Conservation (phyloP, 1,284 basidiomycete species). For the Chondrostereum purpureum region DNA sequence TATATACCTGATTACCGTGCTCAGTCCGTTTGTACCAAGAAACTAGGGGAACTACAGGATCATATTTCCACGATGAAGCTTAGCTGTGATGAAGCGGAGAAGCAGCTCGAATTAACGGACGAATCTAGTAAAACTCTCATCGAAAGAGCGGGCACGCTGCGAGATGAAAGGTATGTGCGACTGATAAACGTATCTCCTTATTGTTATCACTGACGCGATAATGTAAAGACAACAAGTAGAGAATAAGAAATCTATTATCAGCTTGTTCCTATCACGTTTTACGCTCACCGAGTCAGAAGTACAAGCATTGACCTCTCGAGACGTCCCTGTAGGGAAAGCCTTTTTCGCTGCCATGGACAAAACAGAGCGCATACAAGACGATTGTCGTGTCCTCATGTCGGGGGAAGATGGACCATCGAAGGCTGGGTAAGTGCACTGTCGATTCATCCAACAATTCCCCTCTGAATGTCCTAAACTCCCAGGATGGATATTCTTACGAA, state of each 20-base stretch:
- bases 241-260: constrained; percentile 67
- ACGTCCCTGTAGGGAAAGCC: constrained; percentile 64
- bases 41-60: constrained; percentile 68
- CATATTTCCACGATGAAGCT: constrained; percentile 74
- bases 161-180: constrained; percentile 64
- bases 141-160: constrained; percentile 79
- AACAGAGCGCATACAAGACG: constrained; percentile 74
- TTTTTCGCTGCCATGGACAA: constrained; percentile 88
- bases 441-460: constrained; percentile 2
- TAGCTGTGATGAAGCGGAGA: constrained; percentile 80
- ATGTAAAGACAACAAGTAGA: constrained; percentile 56
- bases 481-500: constrained; percentile 86
- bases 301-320: constrained; percentile 69
- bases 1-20: constrained; percentile 8
- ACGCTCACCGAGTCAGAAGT: constrained; percentile 74
- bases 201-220: constrained; percentile 6
- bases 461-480: constrained; percentile 6
- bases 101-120: constrained; percentile 70
- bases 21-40: constrained; percentile 37
- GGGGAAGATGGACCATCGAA: constrained; percentile 77
- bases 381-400: constrained; percentile 84
- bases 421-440: constrained; percentile 76
- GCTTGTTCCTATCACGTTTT: constrained; percentile 79
- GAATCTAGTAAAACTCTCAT: constrained; percentile 79
- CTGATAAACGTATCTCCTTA: too few species aligned